Conservation (phyloP, 495 filamentous ascomycete genomes). For the Hypoxylon perforatum region DNA sequence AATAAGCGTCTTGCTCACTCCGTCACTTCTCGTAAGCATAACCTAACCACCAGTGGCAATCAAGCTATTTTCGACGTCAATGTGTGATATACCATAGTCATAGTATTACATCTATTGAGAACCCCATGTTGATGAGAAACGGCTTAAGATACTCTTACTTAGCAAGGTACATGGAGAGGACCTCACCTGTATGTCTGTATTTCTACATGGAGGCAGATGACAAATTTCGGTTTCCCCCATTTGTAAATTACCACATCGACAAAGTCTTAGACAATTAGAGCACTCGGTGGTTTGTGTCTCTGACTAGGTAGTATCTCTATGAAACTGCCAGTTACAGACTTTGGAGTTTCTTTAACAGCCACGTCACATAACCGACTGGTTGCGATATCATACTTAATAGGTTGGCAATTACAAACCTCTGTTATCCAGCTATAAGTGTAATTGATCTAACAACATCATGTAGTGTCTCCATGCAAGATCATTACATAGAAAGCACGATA, state of each 20-base stretch:
- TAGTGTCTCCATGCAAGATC: too few species aligned
- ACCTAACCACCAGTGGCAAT: too few species aligned
- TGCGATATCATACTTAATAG: slow-evolving; percentile 16
- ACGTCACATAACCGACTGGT: too few species aligned
- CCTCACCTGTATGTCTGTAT: too few species aligned
- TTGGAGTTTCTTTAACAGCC: too few species aligned
- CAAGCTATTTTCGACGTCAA: too few species aligned
- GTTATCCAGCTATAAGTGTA: too few species aligned
- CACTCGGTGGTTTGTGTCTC: slow-evolving; percentile 7
- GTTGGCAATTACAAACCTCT: slow-evolving; percentile 5
- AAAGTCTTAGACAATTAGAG: slow-evolving; percentile 31
- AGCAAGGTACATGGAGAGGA: too few species aligned
- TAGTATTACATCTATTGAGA: neutral
- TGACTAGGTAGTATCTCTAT: neutral
- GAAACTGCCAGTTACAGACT: too few species aligned
- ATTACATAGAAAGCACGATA: too few species aligned
- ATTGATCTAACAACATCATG: too few species aligned
- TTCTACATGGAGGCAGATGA: neutral
- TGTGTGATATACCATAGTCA: too few species aligned
- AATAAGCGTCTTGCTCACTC: slow-evolving; percentile 1
- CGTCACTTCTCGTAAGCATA: neutral
- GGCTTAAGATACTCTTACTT: slow-evolving; percentile 12
- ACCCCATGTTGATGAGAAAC: slow-evolving; percentile 1
- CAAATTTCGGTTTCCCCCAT: slow-evolving; percentile 5
- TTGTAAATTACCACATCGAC: slow-evolving; percentile 13